Evolutionary conservation across 2,329 filamentous ascomycete species (phyloP).

Genomic region (Paracoccidioides brasiliensis): DNA sequence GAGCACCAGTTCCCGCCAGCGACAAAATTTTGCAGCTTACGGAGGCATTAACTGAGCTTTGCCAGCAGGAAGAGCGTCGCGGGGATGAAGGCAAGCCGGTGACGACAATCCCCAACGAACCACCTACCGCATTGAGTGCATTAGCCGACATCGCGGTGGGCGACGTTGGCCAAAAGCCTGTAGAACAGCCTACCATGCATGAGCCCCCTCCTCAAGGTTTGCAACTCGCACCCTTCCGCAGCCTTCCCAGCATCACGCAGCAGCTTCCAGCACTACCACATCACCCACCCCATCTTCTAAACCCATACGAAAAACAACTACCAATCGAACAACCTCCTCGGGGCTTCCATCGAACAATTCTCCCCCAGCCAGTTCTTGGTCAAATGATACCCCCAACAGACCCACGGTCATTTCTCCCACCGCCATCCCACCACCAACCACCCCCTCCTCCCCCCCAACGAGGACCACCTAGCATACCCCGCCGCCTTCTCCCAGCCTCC

Average conservation of each 20-base stretch:
- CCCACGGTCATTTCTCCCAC: conserved; percentile 20
- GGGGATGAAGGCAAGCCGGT: conserved; percentile 17
- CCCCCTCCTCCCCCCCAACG: neutral
- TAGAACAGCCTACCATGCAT: neutral
- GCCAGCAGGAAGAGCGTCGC: conserved; percentile 16
- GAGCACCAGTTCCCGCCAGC: neutral
- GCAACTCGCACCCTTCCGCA: conserved; percentile 2
- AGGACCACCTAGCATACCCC: conserved; percentile 9
- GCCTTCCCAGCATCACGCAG: neutral
- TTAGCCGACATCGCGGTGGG: conserved; percentile 21
- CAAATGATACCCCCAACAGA: conserved; percentile 16
- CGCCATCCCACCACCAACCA: conserved; percentile 18
- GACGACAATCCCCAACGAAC: neutral
- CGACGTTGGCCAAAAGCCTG: neutral
- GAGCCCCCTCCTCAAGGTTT: conserved; percentile 1
- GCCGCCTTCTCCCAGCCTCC: conserved; percentile 25
- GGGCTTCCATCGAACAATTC: conserved; percentile 17
- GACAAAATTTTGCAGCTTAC: conserved; percentile 8
- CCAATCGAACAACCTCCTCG: conserved; percentile 21
- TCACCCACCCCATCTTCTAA: conserved; percentile 29
- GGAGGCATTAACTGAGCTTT: conserved; percentile 14
- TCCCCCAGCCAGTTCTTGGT: conserved; percentile 17
- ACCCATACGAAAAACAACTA: conserved; percentile 40
- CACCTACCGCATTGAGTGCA: conserved; percentile 19
- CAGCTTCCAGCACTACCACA: conserved; percentile 3